These are phyloP conservation scores for Aureobasidium vineae DNA, from an alignment of 2,329 filamentous ascomycete species.

Conservation along the genomic window DNA sequence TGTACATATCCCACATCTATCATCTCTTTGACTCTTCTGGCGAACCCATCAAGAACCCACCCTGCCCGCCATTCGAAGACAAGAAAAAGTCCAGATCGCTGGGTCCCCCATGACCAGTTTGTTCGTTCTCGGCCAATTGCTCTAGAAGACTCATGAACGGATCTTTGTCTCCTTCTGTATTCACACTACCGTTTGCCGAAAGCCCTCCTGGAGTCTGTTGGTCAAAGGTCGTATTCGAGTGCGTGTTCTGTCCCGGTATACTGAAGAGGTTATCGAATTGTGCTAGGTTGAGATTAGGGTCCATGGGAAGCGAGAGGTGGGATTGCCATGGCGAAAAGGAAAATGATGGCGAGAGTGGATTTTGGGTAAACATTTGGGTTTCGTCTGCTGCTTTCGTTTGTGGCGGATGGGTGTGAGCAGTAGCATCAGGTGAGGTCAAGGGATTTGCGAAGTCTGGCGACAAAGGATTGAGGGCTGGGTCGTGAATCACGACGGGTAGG, in stretches of 20 bases:
- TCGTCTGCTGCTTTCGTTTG: conserved; percentile 16
- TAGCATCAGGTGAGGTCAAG: conserved; percentile 11
- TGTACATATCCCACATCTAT: not conserved
- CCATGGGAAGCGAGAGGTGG: conserved; percentile 23
- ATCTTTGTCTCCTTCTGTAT: conserved; percentile 64
- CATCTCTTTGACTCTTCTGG: not conserved
- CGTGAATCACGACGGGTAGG: conserved; percentile 23
- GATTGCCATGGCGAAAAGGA: conserved; percentile 34
- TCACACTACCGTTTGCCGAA: conserved; percentile 42
- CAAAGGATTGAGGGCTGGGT: conserved; percentile 18
- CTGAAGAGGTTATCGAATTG: conserved; percentile 32
- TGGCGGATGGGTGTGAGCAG: not conserved
- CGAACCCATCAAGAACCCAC: not conserved
- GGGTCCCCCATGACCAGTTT: conserved; percentile 60
- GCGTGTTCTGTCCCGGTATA: conserved; percentile 25
- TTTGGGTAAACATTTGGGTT: conserved; percentile 33
- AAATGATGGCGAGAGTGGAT: conserved; percentile 46
- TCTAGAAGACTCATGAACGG: conserved; percentile 77
- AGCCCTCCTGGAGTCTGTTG: conserved; percentile 48
- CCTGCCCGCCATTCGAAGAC: conserved; percentile 2
- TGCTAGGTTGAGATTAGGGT: conserved; percentile 5
- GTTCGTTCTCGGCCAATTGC: conserved; percentile 79
- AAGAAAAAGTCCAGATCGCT: conserved; percentile 79
- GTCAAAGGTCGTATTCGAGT: conserved; percentile 31
- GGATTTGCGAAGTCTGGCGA: conserved; percentile 8